Evolutionary conservation across 2,329 filamentous ascomycete genomes (phyloP), one percentile per base, ranked within the genome.

Genomic region (Fusarium hainanense): DNA sequence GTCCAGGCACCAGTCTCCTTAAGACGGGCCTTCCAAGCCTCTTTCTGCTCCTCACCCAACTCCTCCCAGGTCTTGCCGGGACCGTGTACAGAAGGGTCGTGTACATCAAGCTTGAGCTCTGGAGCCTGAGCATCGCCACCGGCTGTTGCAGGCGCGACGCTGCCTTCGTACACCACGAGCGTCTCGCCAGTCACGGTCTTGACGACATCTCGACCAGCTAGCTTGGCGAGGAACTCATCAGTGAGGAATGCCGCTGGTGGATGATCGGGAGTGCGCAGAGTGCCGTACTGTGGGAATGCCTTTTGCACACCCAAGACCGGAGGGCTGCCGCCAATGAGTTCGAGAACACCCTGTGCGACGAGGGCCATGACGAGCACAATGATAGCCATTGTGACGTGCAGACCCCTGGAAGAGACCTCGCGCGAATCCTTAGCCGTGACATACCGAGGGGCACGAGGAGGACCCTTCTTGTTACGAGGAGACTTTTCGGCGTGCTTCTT

Each of bases 1-100:
- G 88, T 87, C 93, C 93, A 97, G 69, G 93, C 88, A 1, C 93
- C 93, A 1, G 92, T 90, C 57, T 90, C 85, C 58, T 84, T 83
- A 37, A 97, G 84, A 75, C 85, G 87, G 70, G 86, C 79, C 80
- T 89, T 93, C 93, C 93, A 97, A 20, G 83, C 81, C 54, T 83
- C 81, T 77, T 88, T 87, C 78, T 94, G 88, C 56, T 87, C 80
- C 14, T 85, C 82, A 8, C 83, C 83, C 46, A 97, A 80, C 63
- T 94, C 88, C 60, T 93, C 89, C 92, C 93, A 97, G 57, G 85
- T 82, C 78, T 85, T 89, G 16, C 88, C 89, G 2, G 82, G 78
- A 2, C 82, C 84, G 65, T 87, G 83, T 16, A 78, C 74, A n/a
- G 81, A 79, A 63, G 81, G 80, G 57, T 85, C 80, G 63, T 87